These are phyloP conservation scores for Gaultheria prostrata DNA, from an alignment of 148 eudicot species.

Conservation along the genomic window DNA sequence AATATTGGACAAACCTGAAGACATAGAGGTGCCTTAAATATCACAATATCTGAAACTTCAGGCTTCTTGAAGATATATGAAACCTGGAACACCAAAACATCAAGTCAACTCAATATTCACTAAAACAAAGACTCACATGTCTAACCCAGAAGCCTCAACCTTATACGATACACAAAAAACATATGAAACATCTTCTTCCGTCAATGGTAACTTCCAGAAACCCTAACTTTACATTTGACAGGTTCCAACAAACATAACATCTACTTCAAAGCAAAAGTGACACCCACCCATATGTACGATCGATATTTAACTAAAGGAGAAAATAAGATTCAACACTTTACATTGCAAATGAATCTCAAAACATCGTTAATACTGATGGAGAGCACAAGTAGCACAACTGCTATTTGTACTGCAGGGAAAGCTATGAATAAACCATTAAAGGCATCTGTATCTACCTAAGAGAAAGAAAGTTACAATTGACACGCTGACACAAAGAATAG, in stretches of 20 bases:
- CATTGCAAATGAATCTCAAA: background rate
- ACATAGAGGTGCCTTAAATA: slow-evolving; percentile 74
- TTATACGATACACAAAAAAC: background rate
- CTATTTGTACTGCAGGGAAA: background rate
- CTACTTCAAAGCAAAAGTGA: background rate
- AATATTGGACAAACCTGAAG: slow-evolving; percentile 53
- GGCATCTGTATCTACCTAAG: background rate
- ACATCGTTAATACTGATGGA: background rate
- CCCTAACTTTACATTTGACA: background rate
- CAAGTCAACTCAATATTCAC: slow-evolving; percentile 5
- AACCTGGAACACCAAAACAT: slow-evolving; percentile 42
- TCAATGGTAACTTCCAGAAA: background rate
- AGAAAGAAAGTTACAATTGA: background rate
- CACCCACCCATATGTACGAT: background rate
- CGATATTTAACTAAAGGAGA: background rate
- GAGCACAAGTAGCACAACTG: background rate
- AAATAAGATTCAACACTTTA: background rate
- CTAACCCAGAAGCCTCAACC: background rate
- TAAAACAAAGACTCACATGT: background rate
- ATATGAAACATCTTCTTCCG: background rate
- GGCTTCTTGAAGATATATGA: slow-evolving; percentile 76
- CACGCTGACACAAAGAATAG: background rate
- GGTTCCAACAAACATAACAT: too few species aligned
- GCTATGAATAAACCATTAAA: background rate
- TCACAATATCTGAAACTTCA: slow-evolving; percentile 79